Conservation (phyloP, 768 basidiomycete genomes). For the Lactarius sp. region DNA sequence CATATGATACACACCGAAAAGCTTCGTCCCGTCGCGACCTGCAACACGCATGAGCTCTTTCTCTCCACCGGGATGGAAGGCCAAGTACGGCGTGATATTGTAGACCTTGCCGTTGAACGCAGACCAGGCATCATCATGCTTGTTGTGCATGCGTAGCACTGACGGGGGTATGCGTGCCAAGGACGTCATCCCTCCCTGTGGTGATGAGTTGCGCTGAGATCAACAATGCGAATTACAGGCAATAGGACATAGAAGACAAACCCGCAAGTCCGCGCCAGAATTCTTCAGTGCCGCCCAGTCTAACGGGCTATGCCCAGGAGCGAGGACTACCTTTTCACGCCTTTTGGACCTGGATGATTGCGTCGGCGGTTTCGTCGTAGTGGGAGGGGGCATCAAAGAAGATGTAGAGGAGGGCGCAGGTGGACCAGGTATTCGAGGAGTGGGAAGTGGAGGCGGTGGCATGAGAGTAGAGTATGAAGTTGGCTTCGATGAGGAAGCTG, state of each 20-base stretch:
- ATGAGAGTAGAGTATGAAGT: conserved; percentile 16
- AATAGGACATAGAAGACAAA: conserved; percentile 34
- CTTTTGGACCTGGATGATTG: conserved; percentile 46
- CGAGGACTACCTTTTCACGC: conserved; percentile 77
- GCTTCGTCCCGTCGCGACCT: conserved; percentile 88
- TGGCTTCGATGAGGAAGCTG: conserved; percentile 27
- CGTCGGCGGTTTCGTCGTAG: conserved; percentile 54
- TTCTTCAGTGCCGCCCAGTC: conserved; percentile 92
- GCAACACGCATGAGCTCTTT: conserved; percentile 93
- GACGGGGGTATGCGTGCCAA: conserved; percentile 70
- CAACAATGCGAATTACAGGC: not conserved
- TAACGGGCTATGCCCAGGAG: conserved; percentile 85
- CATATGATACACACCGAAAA: conserved; percentile 67
- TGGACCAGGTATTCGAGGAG: conserved; percentile 28
- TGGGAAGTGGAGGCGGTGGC: conserved; percentile 40
- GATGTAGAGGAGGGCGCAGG: conserved; percentile 32
- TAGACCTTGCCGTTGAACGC: conserved; percentile 92
- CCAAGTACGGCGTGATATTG: conserved; percentile 88
- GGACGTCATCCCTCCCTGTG: conserved; percentile 54
- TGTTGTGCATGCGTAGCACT: conserved; percentile 75
- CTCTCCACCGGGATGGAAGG: conserved; percentile 93
- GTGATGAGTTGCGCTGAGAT: conserved; percentile 17
- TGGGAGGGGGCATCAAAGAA: conserved; percentile 52
- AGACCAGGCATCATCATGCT: conserved; percentile 86
- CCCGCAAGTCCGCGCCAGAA: conserved; percentile 74